Percentiles rank a stretch among this genome's conserved stretches.
These are phyloP conservation scores for Paratinospora sagittata DNA, from an alignment of 164 flowering plant genomes.

Conservation along the genomic window DNA sequence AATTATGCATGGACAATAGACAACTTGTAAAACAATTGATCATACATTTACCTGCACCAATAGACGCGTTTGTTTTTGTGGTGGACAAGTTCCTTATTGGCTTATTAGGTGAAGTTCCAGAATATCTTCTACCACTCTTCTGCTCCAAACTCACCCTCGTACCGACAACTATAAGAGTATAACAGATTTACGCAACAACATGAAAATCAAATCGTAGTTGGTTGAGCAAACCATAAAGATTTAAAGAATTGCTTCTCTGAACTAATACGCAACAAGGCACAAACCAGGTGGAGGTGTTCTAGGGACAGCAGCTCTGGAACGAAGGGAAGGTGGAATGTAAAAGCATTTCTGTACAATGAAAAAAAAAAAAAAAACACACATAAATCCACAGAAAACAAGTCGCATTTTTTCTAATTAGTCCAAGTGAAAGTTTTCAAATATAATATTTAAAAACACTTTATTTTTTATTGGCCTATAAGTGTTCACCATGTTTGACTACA, in stretches of 20 bases:
- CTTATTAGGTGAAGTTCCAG: slow-evolving; percentile 43
- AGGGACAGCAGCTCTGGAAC: slow-evolving; percentile 39
- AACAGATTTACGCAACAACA: background rate
- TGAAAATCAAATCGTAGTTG: no score
- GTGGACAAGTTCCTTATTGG: slow-evolving; percentile 33
- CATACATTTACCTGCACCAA: slow-evolving; percentile 37
- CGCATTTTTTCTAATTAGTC: background rate
- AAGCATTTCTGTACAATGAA: slow-evolving; percentile 77
- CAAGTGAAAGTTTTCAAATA: background rate
- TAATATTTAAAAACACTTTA: background rate
- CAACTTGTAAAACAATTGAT: background rate
- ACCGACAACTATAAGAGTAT: slow-evolving; percentile 36
- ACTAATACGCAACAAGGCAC: slow-evolving; percentile 8
- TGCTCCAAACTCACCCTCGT: slow-evolving; percentile 41
- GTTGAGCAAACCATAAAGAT: background rate
- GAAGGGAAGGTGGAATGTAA: slow-evolving; percentile 91
- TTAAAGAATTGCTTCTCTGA: background rate
- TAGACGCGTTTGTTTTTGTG: slow-evolving; percentile 35
- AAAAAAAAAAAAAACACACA: no score
- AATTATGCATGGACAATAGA: background rate
- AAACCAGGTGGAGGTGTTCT: slow-evolving; percentile 87
- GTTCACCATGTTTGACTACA: background rate
- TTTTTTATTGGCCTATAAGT: background rate
- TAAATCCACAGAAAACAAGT: background rate
- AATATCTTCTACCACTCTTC: slow-evolving; percentile 39